These are phyloP conservation scores for Quercus agrifolia DNA, from an alignment of 306 rosid genomes.

Conservation along the genomic window DNA sequence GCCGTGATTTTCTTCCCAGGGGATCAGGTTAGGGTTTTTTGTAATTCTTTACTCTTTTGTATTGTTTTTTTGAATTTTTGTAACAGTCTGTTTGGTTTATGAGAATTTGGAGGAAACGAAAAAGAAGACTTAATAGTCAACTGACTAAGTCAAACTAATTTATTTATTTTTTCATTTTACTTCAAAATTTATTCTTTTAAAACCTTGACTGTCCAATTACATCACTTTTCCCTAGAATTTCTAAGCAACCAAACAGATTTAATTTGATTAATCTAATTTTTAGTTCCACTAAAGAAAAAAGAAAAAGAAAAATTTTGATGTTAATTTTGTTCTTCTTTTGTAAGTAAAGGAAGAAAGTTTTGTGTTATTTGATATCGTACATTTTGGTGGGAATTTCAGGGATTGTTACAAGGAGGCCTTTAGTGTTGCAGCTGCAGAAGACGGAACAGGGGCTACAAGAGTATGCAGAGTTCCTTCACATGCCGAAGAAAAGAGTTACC, in stretches of 20 bases:
- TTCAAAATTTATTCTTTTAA: neutral
- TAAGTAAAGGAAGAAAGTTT: neutral
- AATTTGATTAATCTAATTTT: neutral
- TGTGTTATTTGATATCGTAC: constrained; percentile 7
- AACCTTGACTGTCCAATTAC: neutral
- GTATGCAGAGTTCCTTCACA: constrained; percentile 76
- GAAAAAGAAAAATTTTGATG: neutral
- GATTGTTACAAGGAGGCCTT: constrained; percentile 91
- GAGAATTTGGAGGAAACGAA: constrained; percentile 8
- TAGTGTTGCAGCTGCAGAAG: constrained; percentile 81
- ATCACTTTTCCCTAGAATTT: neutral
- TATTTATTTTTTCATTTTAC: neutral
- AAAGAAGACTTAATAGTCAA: neutral
- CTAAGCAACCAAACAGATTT: neutral
- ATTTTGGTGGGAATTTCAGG: constrained; percentile 45
- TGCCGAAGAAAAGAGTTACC: constrained; percentile 56
- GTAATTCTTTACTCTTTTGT: neutral
- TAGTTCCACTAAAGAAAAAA: neutral
- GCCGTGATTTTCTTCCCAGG: constrained; percentile 87
- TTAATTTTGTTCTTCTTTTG: neutral
- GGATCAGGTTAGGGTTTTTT: constrained; percentile 58
- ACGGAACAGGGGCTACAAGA: constrained; percentile 53
- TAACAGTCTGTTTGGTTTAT: constrained; percentile 5
- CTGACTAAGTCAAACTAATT: neutral
- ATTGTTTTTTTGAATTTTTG: neutral